Base-by-base conservation (phyloP, 1,284 basidiomycete genomes). In the Filobasidium uniguttulatum region DNA sequence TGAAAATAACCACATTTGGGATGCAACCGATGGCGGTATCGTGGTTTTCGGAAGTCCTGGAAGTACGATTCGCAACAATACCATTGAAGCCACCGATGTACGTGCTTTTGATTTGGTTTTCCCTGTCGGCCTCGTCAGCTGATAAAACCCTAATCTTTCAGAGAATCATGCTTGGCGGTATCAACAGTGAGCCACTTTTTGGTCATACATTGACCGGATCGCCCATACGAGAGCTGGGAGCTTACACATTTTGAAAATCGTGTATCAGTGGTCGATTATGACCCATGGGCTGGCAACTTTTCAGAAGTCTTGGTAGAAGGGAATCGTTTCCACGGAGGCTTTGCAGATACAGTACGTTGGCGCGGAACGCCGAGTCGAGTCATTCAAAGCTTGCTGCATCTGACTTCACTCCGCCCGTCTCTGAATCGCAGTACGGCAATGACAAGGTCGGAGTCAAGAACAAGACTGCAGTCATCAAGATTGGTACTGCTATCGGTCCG, bases 41-140 rank as follows among this genome's bases (percentile, higher is more conserved):
- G 86, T 88, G 1, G 59, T 89, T 2, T 89, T 89, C 59, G 85
- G 85, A n/a, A 70, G 83, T 1, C 83, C 83, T 2, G 83, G 81
- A 2, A 79, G 79, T 1, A 71, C 76, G 38, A 77, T 89, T n/a
- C 75, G 81, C 55, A 79, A 79, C 58, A 82, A 82, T 61, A 84
- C 81, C 0, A 81, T 87, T 55, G 80, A 75, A 73, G 75, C 82
- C 5, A 71, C 78, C 37, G 81, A 76, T 48, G 58, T 60, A 28
- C 30, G 57, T 57, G n/a, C 10, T 14, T n/a, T 15, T 43, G 22
- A 20, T 8, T 40, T 17, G 34, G 26, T 35, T 7, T 38, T 15
- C 36, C 15, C 14, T 3, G 9, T 51, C 26, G 15, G 9, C 22
- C 19, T 25, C 15, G n/a, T 33, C n/a, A 36, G 10, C 2, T 19